These are phyloP conservation scores for Penicillium chermesinum DNA, from an alignment of 495 filamentous ascomycete species.

Conservation along the genomic window DNA sequence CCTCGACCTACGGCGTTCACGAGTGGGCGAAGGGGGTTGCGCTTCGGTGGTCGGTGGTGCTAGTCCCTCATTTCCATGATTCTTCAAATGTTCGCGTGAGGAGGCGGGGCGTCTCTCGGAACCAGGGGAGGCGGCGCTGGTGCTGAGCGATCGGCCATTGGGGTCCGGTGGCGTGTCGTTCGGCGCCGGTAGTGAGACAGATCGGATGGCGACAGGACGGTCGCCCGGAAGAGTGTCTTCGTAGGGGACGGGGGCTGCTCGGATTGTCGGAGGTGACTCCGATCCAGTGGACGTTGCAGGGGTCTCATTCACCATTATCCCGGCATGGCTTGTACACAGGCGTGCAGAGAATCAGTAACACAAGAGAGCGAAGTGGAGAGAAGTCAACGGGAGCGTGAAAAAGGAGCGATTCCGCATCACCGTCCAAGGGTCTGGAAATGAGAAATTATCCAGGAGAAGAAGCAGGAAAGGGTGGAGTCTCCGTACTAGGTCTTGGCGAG, in stretches of 20 bases:
- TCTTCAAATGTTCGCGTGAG: slow-evolving; percentile 9
- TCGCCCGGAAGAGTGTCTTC: slow-evolving; percentile 25
- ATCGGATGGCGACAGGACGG: slow-evolving; percentile 23
- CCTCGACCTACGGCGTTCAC: slow-evolving; percentile 10
- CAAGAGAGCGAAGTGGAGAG: slow-evolving; percentile 4
- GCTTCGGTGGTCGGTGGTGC: slow-evolving; percentile 11
- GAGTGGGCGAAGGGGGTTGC: slow-evolving; percentile 14
- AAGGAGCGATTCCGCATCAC: slow-evolving; percentile 11
- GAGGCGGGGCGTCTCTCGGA: slow-evolving; percentile 17
- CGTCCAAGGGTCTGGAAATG: slow-evolving; percentile 19
- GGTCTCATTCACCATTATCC: slow-evolving; percentile 38
- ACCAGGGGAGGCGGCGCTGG: slow-evolving; percentile 24
- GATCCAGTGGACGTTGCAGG: slow-evolving; percentile 29
- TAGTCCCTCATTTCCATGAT: slow-evolving; percentile 9
- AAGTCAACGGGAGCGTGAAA: slow-evolving; percentile 7
- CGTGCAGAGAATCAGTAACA: slow-evolving; percentile 1
- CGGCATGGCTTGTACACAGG: slow-evolving; percentile 33
- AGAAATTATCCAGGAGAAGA: slow-evolving; percentile 15
- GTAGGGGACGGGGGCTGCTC: slow-evolving; percentile 25
- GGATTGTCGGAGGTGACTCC: slow-evolving; percentile 23
- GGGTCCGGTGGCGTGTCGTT: slow-evolving; percentile 19
- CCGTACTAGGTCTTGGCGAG: slow-evolving; percentile 19
- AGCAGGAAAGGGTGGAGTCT: slow-evolving; percentile 16
- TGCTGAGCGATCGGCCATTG: slow-evolving; percentile 26
- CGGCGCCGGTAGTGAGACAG: slow-evolving; percentile 28